phyloP scores from a whole-genome alignment of 306 rosid species.

The Lathyrus aphaca region DNA sequence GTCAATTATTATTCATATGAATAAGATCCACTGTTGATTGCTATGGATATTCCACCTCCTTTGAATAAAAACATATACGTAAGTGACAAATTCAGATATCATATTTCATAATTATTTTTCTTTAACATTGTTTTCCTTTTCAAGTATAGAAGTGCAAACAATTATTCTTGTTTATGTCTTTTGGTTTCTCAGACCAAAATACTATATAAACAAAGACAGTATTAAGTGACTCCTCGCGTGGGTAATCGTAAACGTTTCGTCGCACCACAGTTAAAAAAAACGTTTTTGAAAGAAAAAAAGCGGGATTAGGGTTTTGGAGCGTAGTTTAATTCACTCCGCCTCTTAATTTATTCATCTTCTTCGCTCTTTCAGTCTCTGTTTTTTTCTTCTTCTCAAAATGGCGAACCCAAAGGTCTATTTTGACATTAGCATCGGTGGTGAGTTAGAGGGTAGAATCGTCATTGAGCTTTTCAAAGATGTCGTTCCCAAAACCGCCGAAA shows the following conservation, averaged over 20 bases:
- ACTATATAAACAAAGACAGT: constrained; percentile 27
- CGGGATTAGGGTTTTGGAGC: constrained; percentile 47
- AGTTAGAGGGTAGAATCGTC: constrained; percentile 68
- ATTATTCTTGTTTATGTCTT: not conserved
- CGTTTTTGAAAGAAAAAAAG: constrained; percentile 34
- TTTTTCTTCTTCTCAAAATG: constrained; percentile 40
- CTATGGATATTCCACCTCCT: too few species aligned
- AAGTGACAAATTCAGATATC: too few species aligned
- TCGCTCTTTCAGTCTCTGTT: not conserved
- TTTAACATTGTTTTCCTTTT: too few species aligned
- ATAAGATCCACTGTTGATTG: too few species aligned
- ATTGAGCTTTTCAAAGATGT: constrained; percentile 65
- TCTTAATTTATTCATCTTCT: not conserved
- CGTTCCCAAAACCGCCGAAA: constrained; percentile 81
- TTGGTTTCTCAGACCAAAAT: not conserved
- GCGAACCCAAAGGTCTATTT: constrained; percentile 60
- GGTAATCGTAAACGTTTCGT: constrained; percentile 20
- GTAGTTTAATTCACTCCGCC: not conserved
- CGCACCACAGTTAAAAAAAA: constrained; percentile 24
- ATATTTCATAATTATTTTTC: too few species aligned
- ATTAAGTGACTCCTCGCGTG: constrained; percentile 2
- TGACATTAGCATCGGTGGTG: constrained; percentile 67
- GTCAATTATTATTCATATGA: too few species aligned
- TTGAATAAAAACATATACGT: too few species aligned
- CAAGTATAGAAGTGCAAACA: not conserved